Base-by-base conservation (phyloP, 345 rosid species). In the Eucalyptus tenuipes region DNA sequence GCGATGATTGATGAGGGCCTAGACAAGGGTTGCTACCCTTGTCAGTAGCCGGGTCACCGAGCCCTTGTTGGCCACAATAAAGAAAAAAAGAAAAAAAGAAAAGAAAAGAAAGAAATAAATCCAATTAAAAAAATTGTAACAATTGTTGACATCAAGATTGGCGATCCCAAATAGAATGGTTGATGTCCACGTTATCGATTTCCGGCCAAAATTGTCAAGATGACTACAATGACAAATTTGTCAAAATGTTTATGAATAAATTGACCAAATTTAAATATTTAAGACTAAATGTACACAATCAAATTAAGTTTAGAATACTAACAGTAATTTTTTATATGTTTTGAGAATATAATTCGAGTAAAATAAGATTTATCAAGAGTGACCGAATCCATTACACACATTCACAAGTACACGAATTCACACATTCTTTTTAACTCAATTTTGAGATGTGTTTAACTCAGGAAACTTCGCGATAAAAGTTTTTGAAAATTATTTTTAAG, bases 11-110 rank as follows among this genome's bases (percentile, higher is more conserved):
- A 25, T 24, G 61, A 55, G 61, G 29, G 50, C 16, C 6, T 0
- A 5, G 50, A 14, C 50, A 48, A 11, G 49, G 10, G 27, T 50
- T 53, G 59, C 13, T 55, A 55, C 13, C 61, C 29, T 55, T 22
- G 13, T 3, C 3, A 24, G 0, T 29, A 52, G 0, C 0, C 0
- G 10, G 25, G 25, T 20, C 0, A 2, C 2, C 0, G 0, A 52
- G 57, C 1, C 13, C 13, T 55, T 24, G 29, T 55, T 55, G 61
- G 61, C 29, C 29, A 22, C 12, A 10, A 55, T 22, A 55, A 55
- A 55, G 3, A 22, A 55, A 55, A 4, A 22, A 55, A 9, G 3
- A 18, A 4, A 55, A 55, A 50, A 50, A 6, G 3, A 49, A 15
- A 49, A 49, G 16, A 13, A 22, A 20, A 53, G 0, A 55, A 2